Base-by-base conservation (phyloP, 345 rosid genomes). In the Brassica cretica region DNA sequence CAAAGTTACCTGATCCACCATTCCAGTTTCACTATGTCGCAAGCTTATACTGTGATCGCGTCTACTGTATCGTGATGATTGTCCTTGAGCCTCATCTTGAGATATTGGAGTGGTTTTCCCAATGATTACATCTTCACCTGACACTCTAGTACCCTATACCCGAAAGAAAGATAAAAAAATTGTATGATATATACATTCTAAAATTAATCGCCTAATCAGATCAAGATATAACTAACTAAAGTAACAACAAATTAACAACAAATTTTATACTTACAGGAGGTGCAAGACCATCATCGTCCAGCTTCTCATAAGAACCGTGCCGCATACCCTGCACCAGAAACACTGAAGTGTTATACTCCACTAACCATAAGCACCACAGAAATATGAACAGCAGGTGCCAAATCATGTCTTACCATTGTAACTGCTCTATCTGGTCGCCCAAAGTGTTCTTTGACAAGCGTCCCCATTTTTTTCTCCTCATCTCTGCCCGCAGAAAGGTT, bases 391-490 rank as follows among this genome's bases (percentile, higher is more conserved):
- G 16, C 11, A 6, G 12, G 33, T 14, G 53, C 56, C 73, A 39
- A 39, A 8, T 39, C 9, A 39, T 49, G 56, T 49, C 56, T 80
- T 55, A 94, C 99, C 99, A 93, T 91, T 44, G 99, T 94, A 78
- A 82, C 89, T 63, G 88, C 82, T 80, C 97, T 89, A 79, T 93
- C 98, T 10, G 99, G 98, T 61, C 91, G 95, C 8, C 98, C 98
- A 74, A 94, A 94, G 84, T 93, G 94, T 82, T 95, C 99, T 86
- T 93, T 92, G 71, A 94, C 97, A 66, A 94, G 98, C 6, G 98
- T 94, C 29, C 99, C 99, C 98, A 92, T 94, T 84, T 93, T 93
- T 88, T 93, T 93, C 89, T 95, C 99, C 85, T 91, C 98, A 66
- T 95, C 99, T 82, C 99, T 95, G 51, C 56, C 80, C 55, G 19